Percentiles rank a stretch among this genome's conserved stretches.
phyloP scores from a whole-genome alignment of 1,284 basidiomycete genomes.

The Pyrrhoderma lamaoense region DNA sequence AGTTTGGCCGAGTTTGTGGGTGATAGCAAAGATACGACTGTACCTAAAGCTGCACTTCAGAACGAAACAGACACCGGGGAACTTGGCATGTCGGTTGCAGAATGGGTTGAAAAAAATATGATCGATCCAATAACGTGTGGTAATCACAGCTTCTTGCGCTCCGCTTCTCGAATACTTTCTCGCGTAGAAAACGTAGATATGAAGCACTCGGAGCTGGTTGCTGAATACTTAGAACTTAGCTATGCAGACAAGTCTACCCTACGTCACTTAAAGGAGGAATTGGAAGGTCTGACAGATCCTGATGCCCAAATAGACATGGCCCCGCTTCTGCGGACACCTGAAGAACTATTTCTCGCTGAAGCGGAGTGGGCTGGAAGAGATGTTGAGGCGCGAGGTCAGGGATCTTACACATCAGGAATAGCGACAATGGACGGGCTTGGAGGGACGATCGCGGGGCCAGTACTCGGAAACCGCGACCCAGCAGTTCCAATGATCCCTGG shows the following conservation, averaged over 20 bases:
- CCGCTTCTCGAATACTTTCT: constrained; percentile 22
- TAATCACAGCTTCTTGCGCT: constrained; percentile 34
- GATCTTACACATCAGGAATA: background rate
- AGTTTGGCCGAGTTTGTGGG: constrained; percentile 65
- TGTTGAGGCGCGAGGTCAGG: constrained; percentile 25
- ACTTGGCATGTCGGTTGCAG: constrained; percentile 42
- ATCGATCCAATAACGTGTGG: constrained; percentile 59
- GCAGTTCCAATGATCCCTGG: constrained; percentile 22
- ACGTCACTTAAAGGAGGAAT: constrained; percentile 37
- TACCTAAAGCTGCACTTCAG: background rate
- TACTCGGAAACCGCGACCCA: constrained; percentile 27
- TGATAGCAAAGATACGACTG: constrained; percentile 19
- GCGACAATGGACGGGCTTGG: background rate
- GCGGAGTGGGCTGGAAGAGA: constrained; percentile 44
- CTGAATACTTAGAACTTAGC: constrained; percentile 19
- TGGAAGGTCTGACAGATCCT: constrained; percentile 34
- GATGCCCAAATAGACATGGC: constrained; percentile 58
- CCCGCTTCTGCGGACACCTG: constrained; percentile 49
- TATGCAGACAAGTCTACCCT: constrained; percentile 31
- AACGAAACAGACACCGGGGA: background rate
- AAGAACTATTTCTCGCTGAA: constrained; percentile 59
- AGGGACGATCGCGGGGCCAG: constrained; percentile 18
- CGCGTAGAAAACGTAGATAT: constrained; percentile 15
- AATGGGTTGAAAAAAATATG: constrained; percentile 51
- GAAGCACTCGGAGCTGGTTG: constrained; percentile 1